phyloP scores from a whole-genome alignment of 2,329 filamentous ascomycete species.

The Lachnellula willkommii region DNA sequence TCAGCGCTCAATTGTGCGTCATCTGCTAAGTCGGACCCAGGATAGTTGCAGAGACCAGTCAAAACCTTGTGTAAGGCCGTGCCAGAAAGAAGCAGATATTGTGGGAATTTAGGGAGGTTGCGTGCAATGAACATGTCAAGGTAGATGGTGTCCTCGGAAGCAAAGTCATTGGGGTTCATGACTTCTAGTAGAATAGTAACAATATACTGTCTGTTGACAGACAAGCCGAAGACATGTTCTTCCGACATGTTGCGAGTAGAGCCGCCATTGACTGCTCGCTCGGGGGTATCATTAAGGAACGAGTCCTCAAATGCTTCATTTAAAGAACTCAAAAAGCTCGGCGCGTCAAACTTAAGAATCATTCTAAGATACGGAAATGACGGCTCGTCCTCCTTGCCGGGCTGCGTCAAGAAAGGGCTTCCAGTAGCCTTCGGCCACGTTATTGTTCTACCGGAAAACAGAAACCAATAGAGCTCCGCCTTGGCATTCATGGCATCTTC shows the following conservation, averaged over 20 bases:
- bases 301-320: conserved; percentile 97
- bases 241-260: conserved; percentile 48
- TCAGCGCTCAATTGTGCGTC: conserved; percentile 97
- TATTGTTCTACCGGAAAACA: conserved; percentile 79
- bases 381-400: conserved; percentile 54
- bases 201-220: conserved; percentile 86
- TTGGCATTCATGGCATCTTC: conserved; percentile 72
- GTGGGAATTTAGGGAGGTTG: conserved; percentile 92
- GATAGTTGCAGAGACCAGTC: conserved; percentile 77
- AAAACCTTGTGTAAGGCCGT: conserved; percentile 78
- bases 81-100: conserved; percentile 87
- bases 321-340: conserved; percentile 88
- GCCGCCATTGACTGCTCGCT: conserved; percentile 53
- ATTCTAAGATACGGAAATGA: conserved; percentile 81
- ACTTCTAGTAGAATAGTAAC: conserved; percentile 86
- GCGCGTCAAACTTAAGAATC: conserved; percentile 81
- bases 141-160: conserved; percentile 79
- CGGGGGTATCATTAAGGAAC: conserved; percentile 77
- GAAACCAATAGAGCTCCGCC: conserved; percentile 82
- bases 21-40: conserved; percentile 72
- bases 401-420: conserved; percentile 56
- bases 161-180: conserved; percentile 74
- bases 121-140: conserved; percentile 98
- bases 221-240: conserved; percentile 62
- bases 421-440: conserved; percentile 65